phyloP scores from a whole-genome alignment of 306 rosid species.

The Cotoneaster glaucophyllus region DNA sequence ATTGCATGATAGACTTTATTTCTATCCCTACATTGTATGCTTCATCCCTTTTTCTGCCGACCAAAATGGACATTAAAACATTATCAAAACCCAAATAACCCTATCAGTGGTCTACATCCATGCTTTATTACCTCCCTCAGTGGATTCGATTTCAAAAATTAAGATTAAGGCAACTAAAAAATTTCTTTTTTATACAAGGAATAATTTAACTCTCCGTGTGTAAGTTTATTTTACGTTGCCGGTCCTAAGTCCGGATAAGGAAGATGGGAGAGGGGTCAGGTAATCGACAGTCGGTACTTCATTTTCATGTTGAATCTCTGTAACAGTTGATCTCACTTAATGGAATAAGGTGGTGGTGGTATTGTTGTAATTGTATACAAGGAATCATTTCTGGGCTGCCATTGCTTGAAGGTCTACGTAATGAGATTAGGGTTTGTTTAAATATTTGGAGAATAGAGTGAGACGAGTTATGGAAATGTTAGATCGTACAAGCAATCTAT shows the following conservation, averaged over 20 bases:
- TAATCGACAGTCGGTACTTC: too few relatives aligned
- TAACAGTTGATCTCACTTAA: too few relatives aligned
- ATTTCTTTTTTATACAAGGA: not conserved
- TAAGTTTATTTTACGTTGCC: too few relatives aligned
- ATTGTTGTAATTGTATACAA: too few relatives aligned
- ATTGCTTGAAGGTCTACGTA: not conserved
- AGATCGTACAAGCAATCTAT: not conserved
- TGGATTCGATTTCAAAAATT: not conserved
- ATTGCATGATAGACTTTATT: not conserved
- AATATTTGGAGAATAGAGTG: not conserved
- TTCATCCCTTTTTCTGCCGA: not conserved
- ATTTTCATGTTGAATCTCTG: too few relatives aligned
- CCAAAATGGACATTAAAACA: conserved; percentile 1
- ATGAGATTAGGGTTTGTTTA: not conserved
- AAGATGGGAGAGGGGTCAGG: too few relatives aligned
- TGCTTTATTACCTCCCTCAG: not conserved
- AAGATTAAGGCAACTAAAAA: not conserved
- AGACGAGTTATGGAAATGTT: not conserved
- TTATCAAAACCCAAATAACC: not conserved
- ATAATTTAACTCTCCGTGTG: too few relatives aligned
- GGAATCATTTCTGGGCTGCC: not conserved
- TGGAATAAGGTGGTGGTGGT: too few relatives aligned
- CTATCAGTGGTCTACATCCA: not conserved
- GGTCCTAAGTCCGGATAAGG: too few relatives aligned
- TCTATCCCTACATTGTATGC: not conserved